Base-by-base conservation (phyloP, 2,329 filamentous ascomycete genomes). In the Orbilia quercus region DNA sequence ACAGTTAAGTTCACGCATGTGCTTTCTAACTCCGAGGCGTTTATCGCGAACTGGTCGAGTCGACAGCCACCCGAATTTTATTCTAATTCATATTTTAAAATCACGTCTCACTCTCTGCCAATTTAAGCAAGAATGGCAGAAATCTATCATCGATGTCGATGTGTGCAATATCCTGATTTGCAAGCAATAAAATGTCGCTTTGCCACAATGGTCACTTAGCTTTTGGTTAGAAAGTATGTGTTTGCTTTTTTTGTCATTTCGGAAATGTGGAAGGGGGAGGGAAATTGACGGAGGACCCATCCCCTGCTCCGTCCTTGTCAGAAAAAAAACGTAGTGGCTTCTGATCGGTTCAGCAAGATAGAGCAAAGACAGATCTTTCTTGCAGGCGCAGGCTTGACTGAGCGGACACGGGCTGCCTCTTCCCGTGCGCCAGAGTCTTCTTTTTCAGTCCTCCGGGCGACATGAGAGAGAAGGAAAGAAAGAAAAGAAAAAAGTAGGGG, bases 201-300 rank as follows among this genome's bases (percentile, higher is more conserved):
- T 67, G 53, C 63, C 44, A 67, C 59, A 67, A 25, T 59, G 53
- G 53, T 25, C n/a, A n/a, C n/a, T 20, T 31, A 16, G 20, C 38
- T 6, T n/a, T 14, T 50, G n/a, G n/a, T 50, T 31, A 25, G 31
- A 54, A 34, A 42, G 44, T n/a, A n/a, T n/a, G 42, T 55, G 55
- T 64, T 71, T 71, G 66, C 66, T 71, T 72, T 65, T n/a, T 72
- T 45, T 23, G n/a, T 3, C 11, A 31, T 44, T 64, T 72, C 67
- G 67, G 67, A 72, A 72, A 72, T 72, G 67, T 72, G 67, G 67
- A 72, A 72, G 67, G 67, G 67, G 67, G 53, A 59, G 45, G 63
- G 67, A 65, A 72, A 72, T 65, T 72, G 59, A 65, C 54, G 67
- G 67, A 72, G 67, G 53, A 47, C 59, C 58, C 44, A 65, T 65